Conservation (phyloP, 352 stramenopile species). For the Thalassiosira delicatula region DNA sequence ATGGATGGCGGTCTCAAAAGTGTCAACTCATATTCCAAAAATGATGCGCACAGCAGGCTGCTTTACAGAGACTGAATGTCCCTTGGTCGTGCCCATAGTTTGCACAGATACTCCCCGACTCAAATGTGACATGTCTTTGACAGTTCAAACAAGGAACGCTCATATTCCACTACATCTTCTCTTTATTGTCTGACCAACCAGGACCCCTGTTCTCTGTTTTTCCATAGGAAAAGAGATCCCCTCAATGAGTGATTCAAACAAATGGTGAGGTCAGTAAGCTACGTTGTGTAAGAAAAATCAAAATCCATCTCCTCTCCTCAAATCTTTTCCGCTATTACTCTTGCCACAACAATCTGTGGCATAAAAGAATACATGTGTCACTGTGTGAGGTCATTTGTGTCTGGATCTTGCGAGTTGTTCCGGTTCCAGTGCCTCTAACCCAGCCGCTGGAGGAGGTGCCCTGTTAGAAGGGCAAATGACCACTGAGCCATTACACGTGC, state of each 20-base stretch:
- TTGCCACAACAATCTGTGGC: constrained; percentile 26
- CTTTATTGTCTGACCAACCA: constrained; percentile 22
- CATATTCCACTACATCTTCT: constrained; percentile 11
- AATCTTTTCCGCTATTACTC: constrained; percentile 37
- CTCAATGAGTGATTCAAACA: constrained; percentile 22
- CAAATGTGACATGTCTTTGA: constrained; percentile 3
- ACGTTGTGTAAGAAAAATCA: constrained; percentile 35
- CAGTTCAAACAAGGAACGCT: constrained; percentile 7
- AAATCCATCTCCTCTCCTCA: constrained; percentile 50
- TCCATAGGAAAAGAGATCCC: constrained; percentile 25
- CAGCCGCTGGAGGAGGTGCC: constrained; percentile 25
- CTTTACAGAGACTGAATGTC: neutral
- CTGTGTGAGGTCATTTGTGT: constrained; percentile 15
- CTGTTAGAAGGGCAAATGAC: too few relatives aligned
- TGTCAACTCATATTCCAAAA: neutral
- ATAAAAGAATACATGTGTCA: constrained; percentile 24
- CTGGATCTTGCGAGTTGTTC: constrained; percentile 12
- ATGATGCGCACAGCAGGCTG: neutral
- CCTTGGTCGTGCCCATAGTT: constrained; percentile 1
- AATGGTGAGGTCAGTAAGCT: constrained; percentile 23
- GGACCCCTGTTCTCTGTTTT: too few relatives aligned
- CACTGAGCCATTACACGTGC: too few relatives aligned
- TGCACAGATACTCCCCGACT: constrained; percentile 7
- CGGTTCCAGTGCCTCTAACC: constrained; percentile 27
- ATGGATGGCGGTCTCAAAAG: neutral